Percentiles rank a stretch among this genome's conserved stretches.
These are phyloP conservation scores for Selenicereus undatus DNA, from an alignment of 148 eudicot species.

Conservation along the genomic window DNA sequence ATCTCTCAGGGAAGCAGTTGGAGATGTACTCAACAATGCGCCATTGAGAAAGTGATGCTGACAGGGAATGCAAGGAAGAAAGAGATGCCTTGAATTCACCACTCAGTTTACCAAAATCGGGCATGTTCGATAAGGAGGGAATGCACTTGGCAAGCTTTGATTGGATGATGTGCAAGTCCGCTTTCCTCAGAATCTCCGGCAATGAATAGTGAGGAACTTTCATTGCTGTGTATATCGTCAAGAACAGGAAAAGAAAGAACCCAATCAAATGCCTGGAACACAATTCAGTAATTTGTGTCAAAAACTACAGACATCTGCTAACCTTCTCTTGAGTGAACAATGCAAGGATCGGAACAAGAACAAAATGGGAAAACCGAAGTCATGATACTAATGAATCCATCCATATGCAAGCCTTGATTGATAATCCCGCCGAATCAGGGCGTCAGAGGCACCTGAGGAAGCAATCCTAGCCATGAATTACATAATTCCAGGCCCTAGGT, in stretches of 20 bases:
- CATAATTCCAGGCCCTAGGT: too few relatives aligned
- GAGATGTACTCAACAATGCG: conserved; percentile 61
- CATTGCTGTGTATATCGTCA: conserved; percentile 82
- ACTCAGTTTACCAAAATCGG: conserved; percentile 52
- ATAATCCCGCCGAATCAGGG: too few relatives aligned
- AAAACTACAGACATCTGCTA: background rate
- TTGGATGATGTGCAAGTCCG: conserved; percentile 62
- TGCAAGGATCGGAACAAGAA: too few relatives aligned
- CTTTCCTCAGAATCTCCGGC: conserved; percentile 55
- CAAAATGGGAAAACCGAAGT: too few relatives aligned
- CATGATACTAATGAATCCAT: too few relatives aligned
- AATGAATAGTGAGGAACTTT: conserved; percentile 48
- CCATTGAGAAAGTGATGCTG: conserved; percentile 56
- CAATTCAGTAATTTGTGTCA: background rate
- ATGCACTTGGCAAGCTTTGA: conserved; percentile 56
- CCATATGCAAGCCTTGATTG: too few relatives aligned
- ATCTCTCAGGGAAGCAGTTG: conserved; percentile 63
- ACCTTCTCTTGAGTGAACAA: too few relatives aligned
- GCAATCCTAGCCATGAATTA: too few relatives aligned
- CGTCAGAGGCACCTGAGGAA: too few relatives aligned
- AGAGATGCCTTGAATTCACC: conserved; percentile 57
- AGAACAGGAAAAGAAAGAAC: conserved; percentile 74
- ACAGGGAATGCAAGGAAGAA: conserved; percentile 38
- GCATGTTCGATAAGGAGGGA: conserved; percentile 67
- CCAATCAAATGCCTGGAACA: conserved; percentile 91